These are phyloP conservation scores for Blastocystis hominis DNA, from an alignment of 352 stramenopile species.

Conservation along the genomic window DNA sequence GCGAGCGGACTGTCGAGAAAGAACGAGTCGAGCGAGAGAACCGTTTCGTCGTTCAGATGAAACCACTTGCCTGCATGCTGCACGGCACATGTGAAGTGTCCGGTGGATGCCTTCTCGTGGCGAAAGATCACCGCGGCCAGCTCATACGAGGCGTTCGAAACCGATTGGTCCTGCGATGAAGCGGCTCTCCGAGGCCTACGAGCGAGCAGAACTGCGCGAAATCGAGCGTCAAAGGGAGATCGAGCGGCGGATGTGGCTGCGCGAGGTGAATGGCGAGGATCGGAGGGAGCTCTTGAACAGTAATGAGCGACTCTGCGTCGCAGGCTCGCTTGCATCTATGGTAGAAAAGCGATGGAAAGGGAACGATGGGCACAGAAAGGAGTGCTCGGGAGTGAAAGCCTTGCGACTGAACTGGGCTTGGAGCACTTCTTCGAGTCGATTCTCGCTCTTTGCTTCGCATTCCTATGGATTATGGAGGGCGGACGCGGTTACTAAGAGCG, in stretches of 20 bases:
- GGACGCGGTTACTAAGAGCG: background rate
- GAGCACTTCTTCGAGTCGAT: background rate
- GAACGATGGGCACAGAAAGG: background rate
- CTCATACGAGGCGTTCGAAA: background rate
- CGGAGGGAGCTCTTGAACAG: background rate
- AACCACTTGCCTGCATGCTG: background rate
- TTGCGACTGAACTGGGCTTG: background rate
- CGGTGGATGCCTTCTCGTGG: background rate
- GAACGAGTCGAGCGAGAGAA: background rate
- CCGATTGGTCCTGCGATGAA: background rate
- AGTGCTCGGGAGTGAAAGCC: background rate
- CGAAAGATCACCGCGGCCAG: background rate
- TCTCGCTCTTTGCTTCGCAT: background rate
- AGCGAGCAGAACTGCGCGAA: background rate
- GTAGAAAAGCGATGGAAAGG: background rate
- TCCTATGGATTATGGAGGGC: background rate
- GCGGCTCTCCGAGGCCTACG: background rate
- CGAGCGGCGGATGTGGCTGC: background rate
- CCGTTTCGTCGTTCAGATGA: background rate
- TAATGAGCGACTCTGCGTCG: background rate
- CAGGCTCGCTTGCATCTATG: background rate
- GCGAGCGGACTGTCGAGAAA: background rate
- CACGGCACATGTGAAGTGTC: background rate
- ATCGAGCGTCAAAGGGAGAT: background rate
- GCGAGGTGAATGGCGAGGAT: background rate